Base-by-base conservation (phyloP, 1,284 basidiomycete genomes). In the Rhizopogon parksii region DNA sequence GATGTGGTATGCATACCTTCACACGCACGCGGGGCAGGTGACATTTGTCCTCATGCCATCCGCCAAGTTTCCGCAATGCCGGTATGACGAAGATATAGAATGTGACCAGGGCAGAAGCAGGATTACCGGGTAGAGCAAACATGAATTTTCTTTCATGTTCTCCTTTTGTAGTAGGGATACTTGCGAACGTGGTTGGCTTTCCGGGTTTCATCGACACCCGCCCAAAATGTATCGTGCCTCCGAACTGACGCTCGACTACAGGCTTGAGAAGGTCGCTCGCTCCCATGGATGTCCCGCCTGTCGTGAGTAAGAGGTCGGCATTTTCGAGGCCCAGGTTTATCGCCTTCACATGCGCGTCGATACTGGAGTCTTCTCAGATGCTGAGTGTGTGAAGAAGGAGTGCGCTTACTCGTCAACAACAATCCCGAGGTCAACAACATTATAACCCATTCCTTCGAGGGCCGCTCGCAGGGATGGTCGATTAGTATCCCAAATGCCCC, bases 211-310 rank as follows among this genome's bases (percentile, higher is more conserved):
- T 74, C 21, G 74, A 75, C 46, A 84, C 79, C 1, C 91, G 74
- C 1, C 91, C 91, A 63, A 93, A 92, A 60, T 91, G 87, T 12
- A 92, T 75, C 1, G 76, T 82, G 0, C 88, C 91, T 11, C 73
- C 62, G 46, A 94, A 78, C 30, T 85, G 74, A 15, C 83, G 78
- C 67, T 95, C 92, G 54, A 95, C 85, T 49, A 93, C 79, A 1
- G 92, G 91, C 64, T 95, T 94, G 42, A 95, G 69, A 25, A 94
- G 73, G 64, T 95, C 91, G 1, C 82, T 82, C 8, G 91, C 80
- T 2, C 91, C 91, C 91, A 95, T 95, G 4, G 87, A 90, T 2
- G 91, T 93, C 2, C 91, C 91, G 9, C 92, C 91, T 0, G 91
- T 95, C 0, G 88, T 88, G 8, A 95, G 68, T 7, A 94, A 65